These are phyloP conservation scores for Cryptococcus sp. DNA, from an alignment of 1,284 basidiomycete species.

Conservation along the genomic window DNA sequence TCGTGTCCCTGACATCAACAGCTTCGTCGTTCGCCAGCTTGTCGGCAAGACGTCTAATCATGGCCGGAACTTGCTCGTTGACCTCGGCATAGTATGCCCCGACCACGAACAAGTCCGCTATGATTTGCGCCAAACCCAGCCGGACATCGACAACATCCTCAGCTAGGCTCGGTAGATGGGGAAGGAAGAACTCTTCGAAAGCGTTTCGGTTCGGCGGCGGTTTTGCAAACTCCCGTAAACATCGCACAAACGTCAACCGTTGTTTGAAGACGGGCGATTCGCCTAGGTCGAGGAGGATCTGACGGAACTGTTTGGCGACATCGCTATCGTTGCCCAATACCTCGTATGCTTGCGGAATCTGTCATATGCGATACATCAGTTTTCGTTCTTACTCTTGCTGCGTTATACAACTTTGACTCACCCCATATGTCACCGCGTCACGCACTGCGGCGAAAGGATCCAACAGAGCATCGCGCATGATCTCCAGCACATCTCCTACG, in stretches of 20 bases:
- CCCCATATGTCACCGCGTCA: slow-evolving; percentile 68
- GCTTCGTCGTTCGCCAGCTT: slow-evolving; percentile 37
- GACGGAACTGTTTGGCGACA: slow-evolving; percentile 54
- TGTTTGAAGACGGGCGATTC: slow-evolving; percentile 63
- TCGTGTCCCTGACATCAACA: slow-evolving; percentile 42
- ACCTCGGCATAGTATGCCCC: slow-evolving; percentile 41
- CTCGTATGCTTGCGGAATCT: slow-evolving; percentile 63
- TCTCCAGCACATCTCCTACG: slow-evolving; percentile 53
- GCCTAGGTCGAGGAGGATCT: slow-evolving; percentile 62
- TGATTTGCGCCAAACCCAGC: slow-evolving; percentile 68
- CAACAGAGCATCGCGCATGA: slow-evolving; percentile 68
- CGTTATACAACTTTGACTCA: slow-evolving; percentile 54
- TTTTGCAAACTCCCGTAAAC: slow-evolving; percentile 65
- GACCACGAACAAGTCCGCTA: slow-evolving; percentile 44
- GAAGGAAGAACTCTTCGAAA: slow-evolving; percentile 65
- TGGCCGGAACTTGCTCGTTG: slow-evolving; percentile 22
- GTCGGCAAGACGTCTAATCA: slow-evolving; percentile 32
- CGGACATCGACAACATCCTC: slow-evolving; percentile 81
- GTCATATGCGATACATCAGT: neutral
- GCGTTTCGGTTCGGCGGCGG: slow-evolving; percentile 52
- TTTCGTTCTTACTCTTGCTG: too few relatives aligned
- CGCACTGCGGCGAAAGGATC: slow-evolving; percentile 83
- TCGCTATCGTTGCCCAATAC: slow-evolving; percentile 56
- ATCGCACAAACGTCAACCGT: slow-evolving; percentile 78
- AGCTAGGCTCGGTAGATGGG: slow-evolving; percentile 62